Evolutionary conservation across 1,139 yeast genomes (phyloP), one percentile per base, ranked within the genome.

Genomic region (Diutina scorzettiae): DNA sequence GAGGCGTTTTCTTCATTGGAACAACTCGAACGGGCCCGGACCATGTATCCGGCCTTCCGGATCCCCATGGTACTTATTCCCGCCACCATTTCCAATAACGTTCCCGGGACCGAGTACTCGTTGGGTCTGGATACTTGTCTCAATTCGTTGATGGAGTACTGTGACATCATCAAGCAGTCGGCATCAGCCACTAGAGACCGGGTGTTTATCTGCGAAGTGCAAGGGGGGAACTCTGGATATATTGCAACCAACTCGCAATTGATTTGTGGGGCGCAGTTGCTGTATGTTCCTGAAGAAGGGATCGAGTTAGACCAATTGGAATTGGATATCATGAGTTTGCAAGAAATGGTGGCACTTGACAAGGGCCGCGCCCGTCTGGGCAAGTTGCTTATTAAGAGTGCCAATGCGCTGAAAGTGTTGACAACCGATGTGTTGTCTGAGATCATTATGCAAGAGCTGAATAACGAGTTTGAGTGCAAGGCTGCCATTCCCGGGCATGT

Each of bases 401-500:
- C 84, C 54, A 73, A 79, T 54, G 94, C 97, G 2, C 81, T 95
- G 19, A 67, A 73, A 46, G 87, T 89, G 25, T 80, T 85, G 58
- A 71, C 89, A 27, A 85, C 97, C 6, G 78, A 83, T 47, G 71
- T 83, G 47, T 71, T 91, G 53, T 87, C 95, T 25, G 80, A 84
- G 46, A 85, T 91, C 48, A 78, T 89, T 53, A 76, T 78, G 50
- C 81, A 82, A 49, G 91, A 86, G 53, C 76, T 87, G 36, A 66
- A 73, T 42, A 81, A 83, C 42, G 70, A 73, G 48, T 91, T 87
- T 56, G 96, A 89, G 55, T 84, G 94, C 17, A 81, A 95, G 61
- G 87, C 95, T 4, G 98, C 98, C 14, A 80, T 89, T 44, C 98
- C 98, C 11, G 98, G 98, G 24, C 98, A 91, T 57, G 94, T 87